Base-by-base conservation (phyloP, 208 protist species). In the Crithidia acanthocephali region DNA sequence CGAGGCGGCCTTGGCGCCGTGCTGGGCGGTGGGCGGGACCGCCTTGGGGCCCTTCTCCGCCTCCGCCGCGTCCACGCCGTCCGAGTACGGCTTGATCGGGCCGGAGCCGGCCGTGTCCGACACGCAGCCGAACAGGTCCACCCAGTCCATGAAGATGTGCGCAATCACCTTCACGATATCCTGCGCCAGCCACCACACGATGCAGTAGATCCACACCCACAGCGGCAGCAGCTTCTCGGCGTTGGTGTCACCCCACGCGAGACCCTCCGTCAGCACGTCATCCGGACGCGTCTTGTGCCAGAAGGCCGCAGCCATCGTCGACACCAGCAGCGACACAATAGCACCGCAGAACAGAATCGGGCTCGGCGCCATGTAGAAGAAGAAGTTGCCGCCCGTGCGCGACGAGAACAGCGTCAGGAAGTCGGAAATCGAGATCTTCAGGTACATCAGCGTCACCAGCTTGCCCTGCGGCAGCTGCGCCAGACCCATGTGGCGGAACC, bases 101-200 rank as follows among this genome's bases (percentile, higher is more conserved):
- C 79, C 76, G n/a, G 69, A 71, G 61, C 83, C 74, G 48, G 64
- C 65, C 10, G 76, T 67, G 33, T 74, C 52, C 22, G 89, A 90
- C 44, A 86, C 79, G 56, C 80, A 91, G 45, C 84, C 79, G 66
- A 95, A 93, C 27, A 97, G 67, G 67, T 95, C 86, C 52, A 89
- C 69, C 22, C 70, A 76, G 60, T 92, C 73, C 80, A 97, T 87
- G 57, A 87, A 47, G 42, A 81, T 71, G 79, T 92, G 89, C 40
- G 71, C 35, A 32, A 92, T 18, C 28, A 97, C 86, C 88, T 97
- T 97, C 61, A 86, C 51, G 47, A 80, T 62, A 61, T 97, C 92
- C 76, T 97, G 92, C 47, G 94, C 76, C n/a, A 94, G 33, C 90
- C 90, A 97, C 90, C 90, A 95, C 67, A 95, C 70, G n/a, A 97